Evolutionary conservation across 1,284 basidiomycete species (phyloP).

Genomic region (Waitea zeae): DNA sequence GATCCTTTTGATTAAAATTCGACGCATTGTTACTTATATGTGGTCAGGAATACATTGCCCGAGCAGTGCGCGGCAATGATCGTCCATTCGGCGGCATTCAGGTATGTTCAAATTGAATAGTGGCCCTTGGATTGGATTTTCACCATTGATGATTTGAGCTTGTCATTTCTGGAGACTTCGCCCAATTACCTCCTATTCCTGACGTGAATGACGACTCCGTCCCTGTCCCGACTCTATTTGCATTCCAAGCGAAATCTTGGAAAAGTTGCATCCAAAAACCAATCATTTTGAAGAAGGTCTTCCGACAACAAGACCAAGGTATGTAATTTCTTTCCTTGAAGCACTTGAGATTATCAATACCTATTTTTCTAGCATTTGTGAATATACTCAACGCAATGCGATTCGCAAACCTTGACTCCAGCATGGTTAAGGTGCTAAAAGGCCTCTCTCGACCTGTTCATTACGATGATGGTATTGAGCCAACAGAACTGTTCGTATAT

Average conservation of each 20-base stretch:
- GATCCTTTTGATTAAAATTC: conserved; percentile 14
- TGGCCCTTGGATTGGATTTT: too few species aligned
- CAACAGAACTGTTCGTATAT: conserved; percentile 58
- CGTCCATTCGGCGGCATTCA: conserved; percentile 64
- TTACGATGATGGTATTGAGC: conserved; percentile 58
- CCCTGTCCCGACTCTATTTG: conserved; percentile 27
- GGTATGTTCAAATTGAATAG: conserved; percentile 16
- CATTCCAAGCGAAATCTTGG: conserved; percentile 59
- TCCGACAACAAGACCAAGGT: conserved; percentile 39
- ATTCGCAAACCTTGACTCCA: conserved; percentile 28
- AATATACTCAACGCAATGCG: conserved; percentile 63
- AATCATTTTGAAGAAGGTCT: conserved; percentile 20
- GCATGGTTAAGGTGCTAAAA: conserved; percentile 38
- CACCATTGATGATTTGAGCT: conserved; percentile 33
- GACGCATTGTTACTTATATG: conserved; percentile 8
- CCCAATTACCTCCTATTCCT: conserved; percentile 64
- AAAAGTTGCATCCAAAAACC: conserved; percentile 19
- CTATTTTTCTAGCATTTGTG: conserved; percentile 28
- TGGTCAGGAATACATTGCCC: conserved; percentile 28
- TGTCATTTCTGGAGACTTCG: conserved; percentile 67
- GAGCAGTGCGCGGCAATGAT: conserved; percentile 24
- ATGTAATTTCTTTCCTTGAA: too few species aligned
- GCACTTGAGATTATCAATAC: neutral
- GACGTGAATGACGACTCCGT: conserved; percentile 15
- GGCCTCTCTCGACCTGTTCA: conserved; percentile 38